phyloP scores from a whole-genome alignment of 2,329 filamentous ascomycete species.

The Aspergillus chevalieri region DNA sequence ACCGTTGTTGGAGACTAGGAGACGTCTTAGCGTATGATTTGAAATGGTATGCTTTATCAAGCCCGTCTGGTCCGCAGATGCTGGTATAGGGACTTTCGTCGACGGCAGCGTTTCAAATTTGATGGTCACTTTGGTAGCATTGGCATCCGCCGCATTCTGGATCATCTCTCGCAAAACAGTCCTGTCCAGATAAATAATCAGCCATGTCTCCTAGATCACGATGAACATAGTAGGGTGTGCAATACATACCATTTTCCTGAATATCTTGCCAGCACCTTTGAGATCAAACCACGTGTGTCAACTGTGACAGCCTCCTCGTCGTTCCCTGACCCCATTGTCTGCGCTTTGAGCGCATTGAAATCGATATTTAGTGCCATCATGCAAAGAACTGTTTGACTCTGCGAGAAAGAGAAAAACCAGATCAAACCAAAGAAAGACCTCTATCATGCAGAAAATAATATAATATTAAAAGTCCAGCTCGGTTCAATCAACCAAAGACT shows the following conservation, averaged over 20 bases:
- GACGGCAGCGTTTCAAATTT: constrained; percentile 90
- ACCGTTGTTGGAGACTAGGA: constrained; percentile 92
- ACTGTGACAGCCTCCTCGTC: constrained; percentile 97
- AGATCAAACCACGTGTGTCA: constrained; percentile 91
- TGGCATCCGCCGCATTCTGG: constrained; percentile 96
- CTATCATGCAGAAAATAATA: not conserved
- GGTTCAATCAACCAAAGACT: not conserved
- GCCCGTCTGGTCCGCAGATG: constrained; percentile 60
- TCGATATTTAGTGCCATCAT: constrained; percentile 65
- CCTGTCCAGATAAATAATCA: constrained; percentile 19
- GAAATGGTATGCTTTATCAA: constrained; percentile 75
- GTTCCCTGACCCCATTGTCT: constrained; percentile 76
- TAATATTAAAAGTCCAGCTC: not conserved
- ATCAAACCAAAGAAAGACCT: not conserved
- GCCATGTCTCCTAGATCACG: constrained; percentile 1
- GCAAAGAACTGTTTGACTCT: not conserved
- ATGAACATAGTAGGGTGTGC: not conserved
- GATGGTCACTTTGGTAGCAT: constrained; percentile 80
- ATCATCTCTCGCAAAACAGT: constrained; percentile 82
- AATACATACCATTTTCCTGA: constrained; percentile 83
- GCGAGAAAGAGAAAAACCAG: not conserved
- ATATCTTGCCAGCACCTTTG: constrained; percentile 94
- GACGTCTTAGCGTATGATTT: constrained; percentile 76
- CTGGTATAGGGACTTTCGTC: constrained; percentile 63
- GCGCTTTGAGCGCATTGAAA: constrained; percentile 68